These are phyloP conservation scores for Laburnicola sp. DNA, from an alignment of 2,329 filamentous ascomycete species.

Conservation along the genomic window DNA sequence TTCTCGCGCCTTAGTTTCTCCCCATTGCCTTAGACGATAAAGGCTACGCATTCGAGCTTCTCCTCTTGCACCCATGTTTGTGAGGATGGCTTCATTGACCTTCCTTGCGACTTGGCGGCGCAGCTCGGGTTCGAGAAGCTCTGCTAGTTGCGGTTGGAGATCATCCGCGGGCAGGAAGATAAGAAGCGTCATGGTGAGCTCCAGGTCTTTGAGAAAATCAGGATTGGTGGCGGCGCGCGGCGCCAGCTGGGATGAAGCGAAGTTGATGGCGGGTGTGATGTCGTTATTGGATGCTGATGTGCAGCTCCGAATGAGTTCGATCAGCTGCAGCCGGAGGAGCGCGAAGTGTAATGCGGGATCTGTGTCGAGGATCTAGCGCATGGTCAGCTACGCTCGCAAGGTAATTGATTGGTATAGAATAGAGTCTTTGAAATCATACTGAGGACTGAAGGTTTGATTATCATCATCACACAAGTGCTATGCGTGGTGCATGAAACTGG, in stretches of 20 bases:
- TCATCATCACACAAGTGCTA: conserved; percentile 91
- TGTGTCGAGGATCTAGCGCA: conserved; percentile 76
- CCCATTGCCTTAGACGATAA: conserved; percentile 82
- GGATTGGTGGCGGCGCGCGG: conserved; percentile 81
- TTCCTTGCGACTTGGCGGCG: conserved; percentile 80
- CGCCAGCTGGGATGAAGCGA: conserved; percentile 84
- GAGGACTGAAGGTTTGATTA: conserved; percentile 78
- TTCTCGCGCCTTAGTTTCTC: conserved; percentile 65
- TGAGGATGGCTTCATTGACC: conserved; percentile 87
- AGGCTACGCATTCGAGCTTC: conserved; percentile 83
- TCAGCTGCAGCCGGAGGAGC: conserved; percentile 83
- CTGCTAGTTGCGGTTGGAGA: conserved; percentile 73
- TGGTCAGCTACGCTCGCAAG: conserved; percentile 27
- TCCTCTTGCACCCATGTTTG: conserved; percentile 69
- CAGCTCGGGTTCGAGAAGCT: conserved; percentile 76
- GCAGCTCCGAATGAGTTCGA: conserved; percentile 85
- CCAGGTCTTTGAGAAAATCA: conserved; percentile 82
- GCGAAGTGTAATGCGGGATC: conserved; percentile 86
- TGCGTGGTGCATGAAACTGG: conserved; percentile 99
- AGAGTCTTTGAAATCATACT: conserved; percentile 65
- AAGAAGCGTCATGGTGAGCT: conserved; percentile 88
- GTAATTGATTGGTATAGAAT: conserved; percentile 9
- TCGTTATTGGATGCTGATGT: conserved; percentile 68
- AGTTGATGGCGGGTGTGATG: conserved; percentile 78
- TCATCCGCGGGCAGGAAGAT: conserved; percentile 78